Evolutionary conservation across 83 land plant species (phyloP), one percentile per base, ranked within the genome.

Genomic region (Diphasiastrum complanatum): DNA sequence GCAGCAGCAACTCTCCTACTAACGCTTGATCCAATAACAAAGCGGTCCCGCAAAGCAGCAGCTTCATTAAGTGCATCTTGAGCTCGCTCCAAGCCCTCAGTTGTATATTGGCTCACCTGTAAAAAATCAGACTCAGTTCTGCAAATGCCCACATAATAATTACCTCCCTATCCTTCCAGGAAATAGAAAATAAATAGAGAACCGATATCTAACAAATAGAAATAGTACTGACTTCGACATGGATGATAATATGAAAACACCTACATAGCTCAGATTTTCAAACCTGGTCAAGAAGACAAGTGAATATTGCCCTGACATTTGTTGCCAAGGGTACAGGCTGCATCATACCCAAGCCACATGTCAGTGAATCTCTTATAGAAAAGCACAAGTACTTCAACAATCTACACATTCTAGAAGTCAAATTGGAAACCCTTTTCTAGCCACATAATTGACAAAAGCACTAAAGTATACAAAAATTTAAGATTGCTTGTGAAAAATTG

Each of bases 1-100:
- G 99, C 99, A 59, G 97, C 93, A 72, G 99, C 99, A 58, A 95
- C 97, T 57, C 99, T 79, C 50, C 88, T 70, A 62, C 96, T 86
- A 47, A 89, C 80, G 51, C 74, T 89, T 47, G 89, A 62, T 26
- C 99, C 99, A 77, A 95, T 79, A 29, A 87, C 77, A 78, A 82
- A 95, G 47, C 84, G 77, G 56, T 95, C 92, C 68, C 97, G 83
- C 74, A 82, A 71, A 28, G 84, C 75, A 8, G 96, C 89, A 67
- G 99, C 99, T 56, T 95, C 99, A 68, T 76, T 84, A 43, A 95
- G 58, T 54, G 89, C 75, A 24, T 86, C 99, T 61, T 85, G 75
- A 20, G 90, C 83, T 41, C 97, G 70, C 51, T 95, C 97, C 51
- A 95, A 77, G 5, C 96, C 99, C 46, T 85, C 89, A 45, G 99